Base-by-base conservation (phyloP, 345 rosid genomes). In the Citrus unshiu region DNA sequence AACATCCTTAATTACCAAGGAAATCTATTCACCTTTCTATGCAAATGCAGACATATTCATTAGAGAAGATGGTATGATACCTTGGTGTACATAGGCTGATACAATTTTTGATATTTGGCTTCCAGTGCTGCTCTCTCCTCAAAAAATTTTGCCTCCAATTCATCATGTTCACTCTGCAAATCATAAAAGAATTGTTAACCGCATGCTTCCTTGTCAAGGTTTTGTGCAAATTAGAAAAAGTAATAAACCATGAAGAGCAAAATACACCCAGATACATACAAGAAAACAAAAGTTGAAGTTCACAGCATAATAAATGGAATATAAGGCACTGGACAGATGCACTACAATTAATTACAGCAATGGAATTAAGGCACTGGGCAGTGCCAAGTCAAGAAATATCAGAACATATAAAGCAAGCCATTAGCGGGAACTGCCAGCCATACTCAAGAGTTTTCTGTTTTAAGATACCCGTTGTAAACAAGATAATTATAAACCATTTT, bases 61-160 rank as follows among this genome's bases (percentile, higher is more conserved):
- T 60, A 27, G 34, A 60, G 29, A 61, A 9, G 35, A 30, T 27
- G 13, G 49, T 65, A 63, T 30, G 3, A 73, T 83, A 93, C 98
- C 97, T 93, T 93, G 75, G 84, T 67, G 66, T 94, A 96, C 18
- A 91, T 76, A 40, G 99, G 99, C 81, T 91, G 94, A 69, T 94
- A 96, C 54, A 91, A 21, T 81, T 90, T 93, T 75, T 94, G 98
- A 65, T 96, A 96, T 73, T 90, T 94, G n/a, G 97, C 97, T 83
- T 96, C 97, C 9, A 94, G 90, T 13, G 90, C 97, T 67, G 95
- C 97, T 63, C 93, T 91, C 87, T 96, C 99, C 85, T 94, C 97
- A 54, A 93, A 91, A 70, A 96, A 96, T 51, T 93, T 93, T 5
- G 94, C 90, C 88, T 93, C 98, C 37, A 96, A 59, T 64, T 89